Evolutionary conservation across 2,329 filamentous ascomycete genomes (phyloP).

Genomic region (Xylaria sp.): DNA sequence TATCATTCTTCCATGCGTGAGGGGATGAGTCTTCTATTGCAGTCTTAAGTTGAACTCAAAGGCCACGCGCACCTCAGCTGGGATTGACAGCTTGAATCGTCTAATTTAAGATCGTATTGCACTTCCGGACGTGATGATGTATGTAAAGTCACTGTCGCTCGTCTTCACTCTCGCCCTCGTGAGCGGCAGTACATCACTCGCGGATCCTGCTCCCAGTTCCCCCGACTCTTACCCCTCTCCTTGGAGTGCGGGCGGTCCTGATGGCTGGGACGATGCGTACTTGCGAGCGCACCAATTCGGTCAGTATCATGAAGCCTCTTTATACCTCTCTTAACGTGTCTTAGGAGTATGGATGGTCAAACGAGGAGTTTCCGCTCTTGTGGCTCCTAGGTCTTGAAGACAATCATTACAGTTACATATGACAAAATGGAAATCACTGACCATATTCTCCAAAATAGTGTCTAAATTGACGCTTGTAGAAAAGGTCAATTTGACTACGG

Average conservation of each 20-base stretch:
- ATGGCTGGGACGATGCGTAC: constrained; percentile 70
- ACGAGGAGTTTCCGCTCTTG: too few species aligned
- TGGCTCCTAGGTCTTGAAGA: neutral
- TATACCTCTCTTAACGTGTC: neutral
- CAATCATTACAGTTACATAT: neutral
- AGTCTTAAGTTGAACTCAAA: neutral
- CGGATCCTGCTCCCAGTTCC: constrained; percentile 29
- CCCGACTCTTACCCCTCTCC: constrained; percentile 45
- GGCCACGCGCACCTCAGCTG: neutral
- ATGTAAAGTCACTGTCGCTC: constrained; percentile 23
- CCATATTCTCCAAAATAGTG: constrained; percentile 52
- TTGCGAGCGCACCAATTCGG: constrained; percentile 69
- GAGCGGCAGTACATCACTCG: neutral
- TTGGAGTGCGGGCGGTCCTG: constrained; percentile 42
- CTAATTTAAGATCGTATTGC: neutral
- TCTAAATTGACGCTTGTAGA: constrained; percentile 74
- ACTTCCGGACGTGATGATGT: constrained; percentile 14
- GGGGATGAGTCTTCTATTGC: constrained; percentile 9
- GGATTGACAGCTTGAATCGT: neutral
- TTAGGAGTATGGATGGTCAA: too few species aligned
- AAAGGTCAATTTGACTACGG: constrained; percentile 81
- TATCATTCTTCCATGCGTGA: constrained; percentile 14
- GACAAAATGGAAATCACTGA: neutral
- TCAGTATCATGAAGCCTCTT: neutral
- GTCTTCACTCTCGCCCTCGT: constrained; percentile 19